A percentile compares a stretch with the other conserved stretches of the same genome.
These are phyloP conservation scores for Sambucus nigra DNA, from an alignment of 129 eudicot species.

Conservation along the genomic window DNA sequence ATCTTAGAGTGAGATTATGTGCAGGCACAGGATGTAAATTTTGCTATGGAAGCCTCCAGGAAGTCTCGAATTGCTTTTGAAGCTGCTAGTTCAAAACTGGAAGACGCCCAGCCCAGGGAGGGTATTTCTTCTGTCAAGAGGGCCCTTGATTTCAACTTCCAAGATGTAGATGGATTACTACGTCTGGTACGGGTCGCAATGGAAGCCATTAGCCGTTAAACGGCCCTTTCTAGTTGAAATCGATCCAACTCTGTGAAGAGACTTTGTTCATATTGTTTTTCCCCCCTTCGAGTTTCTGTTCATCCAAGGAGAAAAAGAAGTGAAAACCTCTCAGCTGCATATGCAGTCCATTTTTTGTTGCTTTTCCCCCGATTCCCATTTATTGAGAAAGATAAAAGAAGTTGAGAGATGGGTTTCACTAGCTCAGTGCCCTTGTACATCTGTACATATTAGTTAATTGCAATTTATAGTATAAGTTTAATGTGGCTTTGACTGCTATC, in stretches of 20 bases:
- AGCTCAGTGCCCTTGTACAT: constrained; percentile 12
- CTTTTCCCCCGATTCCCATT: constrained; percentile 2
- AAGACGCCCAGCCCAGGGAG: constrained; percentile 33
- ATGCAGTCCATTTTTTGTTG: neutral
- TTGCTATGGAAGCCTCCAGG: constrained; percentile 94
- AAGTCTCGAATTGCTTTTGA: constrained; percentile 61
- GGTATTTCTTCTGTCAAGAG: constrained; percentile 51
- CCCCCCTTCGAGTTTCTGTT: neutral
- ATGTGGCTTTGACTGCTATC: constrained; percentile 9
- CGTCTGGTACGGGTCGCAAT: constrained; percentile 78
- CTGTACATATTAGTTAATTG: constrained; percentile 22
- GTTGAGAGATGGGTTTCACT: constrained; percentile 4
- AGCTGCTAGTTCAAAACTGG: constrained; percentile 46
- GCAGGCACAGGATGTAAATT: constrained; percentile 73
- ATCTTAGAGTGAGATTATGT: neutral
- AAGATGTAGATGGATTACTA: constrained; percentile 70
- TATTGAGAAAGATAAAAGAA: constrained; percentile 14
- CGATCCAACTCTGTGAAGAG: constrained; percentile 5
- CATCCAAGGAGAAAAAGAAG: constrained; percentile 1
- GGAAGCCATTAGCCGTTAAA: constrained; percentile 58
- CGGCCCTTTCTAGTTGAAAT: neutral
- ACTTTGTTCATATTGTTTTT: neutral
- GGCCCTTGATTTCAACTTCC: constrained; percentile 83
- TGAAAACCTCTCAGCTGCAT: neutral
- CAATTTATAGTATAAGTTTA: constrained; percentile 2